A percentile compares a stretch with the other conserved stretches of the same genome.
Evolutionary conservation across 768 basidiomycete species (phyloP).

Genomic region (Mrakia frigida): DNA sequence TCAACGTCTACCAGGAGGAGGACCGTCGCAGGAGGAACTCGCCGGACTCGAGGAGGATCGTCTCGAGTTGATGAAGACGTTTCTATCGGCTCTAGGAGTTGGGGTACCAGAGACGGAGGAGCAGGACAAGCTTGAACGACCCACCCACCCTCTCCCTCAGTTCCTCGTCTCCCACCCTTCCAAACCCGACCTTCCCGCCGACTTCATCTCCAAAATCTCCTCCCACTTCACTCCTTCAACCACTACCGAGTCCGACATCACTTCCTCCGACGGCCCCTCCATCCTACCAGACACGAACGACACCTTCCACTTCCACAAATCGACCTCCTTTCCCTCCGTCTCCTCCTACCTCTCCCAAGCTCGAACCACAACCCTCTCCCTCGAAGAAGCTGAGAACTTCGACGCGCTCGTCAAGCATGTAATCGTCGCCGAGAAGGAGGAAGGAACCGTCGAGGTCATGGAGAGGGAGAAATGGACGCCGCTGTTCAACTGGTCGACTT

Average conservation of each 20-base stretch:
- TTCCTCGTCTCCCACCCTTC: slow-evolving; percentile 53
- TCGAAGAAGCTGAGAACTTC: slow-evolving; percentile 26
- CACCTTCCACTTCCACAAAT: slow-evolving; percentile 41
- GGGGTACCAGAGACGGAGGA: slow-evolving; percentile 4
- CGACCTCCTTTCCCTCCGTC: slow-evolving; percentile 16
- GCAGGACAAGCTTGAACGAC: slow-evolving; percentile 38
- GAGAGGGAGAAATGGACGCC: slow-evolving; percentile 54
- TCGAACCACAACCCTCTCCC: slow-evolving; percentile 19
- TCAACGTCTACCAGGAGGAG: not conserved
- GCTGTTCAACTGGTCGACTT: slow-evolving; percentile 62
- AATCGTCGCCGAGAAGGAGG: slow-evolving; percentile 32
- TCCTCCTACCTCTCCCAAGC: not conserved
- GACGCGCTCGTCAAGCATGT: slow-evolving; percentile 24
- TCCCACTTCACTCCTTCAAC: not conserved
- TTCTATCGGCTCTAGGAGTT: not conserved
- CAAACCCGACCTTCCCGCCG: slow-evolving; percentile 42
- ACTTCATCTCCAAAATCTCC: slow-evolving; percentile 48
- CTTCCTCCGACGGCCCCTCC: slow-evolving; percentile 37
- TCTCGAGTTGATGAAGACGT: not conserved
- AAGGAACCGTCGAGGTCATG: slow-evolving; percentile 34
- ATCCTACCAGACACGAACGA: slow-evolving; percentile 64
- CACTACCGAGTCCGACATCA: not conserved
- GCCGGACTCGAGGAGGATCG: slow-evolving; percentile 37
- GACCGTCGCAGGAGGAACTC: slow-evolving; percentile 33
- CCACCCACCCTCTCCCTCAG: slow-evolving; percentile 55